Evolutionary conservation across 73 alveolate genomes (phyloP).

Genomic region (Paramecium sexaurelia): DNA sequence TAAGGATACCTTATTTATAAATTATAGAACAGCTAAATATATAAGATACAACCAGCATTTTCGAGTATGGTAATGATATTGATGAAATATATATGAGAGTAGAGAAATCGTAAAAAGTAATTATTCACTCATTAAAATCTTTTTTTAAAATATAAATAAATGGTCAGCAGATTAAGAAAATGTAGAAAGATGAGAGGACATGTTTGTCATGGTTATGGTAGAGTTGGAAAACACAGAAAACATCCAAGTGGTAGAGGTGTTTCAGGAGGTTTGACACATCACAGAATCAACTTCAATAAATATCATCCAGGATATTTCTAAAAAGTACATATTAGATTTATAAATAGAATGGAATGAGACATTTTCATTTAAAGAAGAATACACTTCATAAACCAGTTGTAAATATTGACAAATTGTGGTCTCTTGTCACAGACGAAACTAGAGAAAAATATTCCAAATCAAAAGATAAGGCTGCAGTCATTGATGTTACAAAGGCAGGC

Average conservation of each 20-base stretch:
- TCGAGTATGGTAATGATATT: neutral
- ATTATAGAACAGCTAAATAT: neutral
- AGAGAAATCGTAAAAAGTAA: neutral
- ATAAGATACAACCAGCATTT: neutral
- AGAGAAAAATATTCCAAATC: constrained; percentile 85
- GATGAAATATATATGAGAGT: neutral
- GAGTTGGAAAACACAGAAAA: constrained; percentile 98
- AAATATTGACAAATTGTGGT: constrained; percentile 93
- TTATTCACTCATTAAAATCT: constrained; percentile 26
- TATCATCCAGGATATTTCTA: constrained; percentile 99
- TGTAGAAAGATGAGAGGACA: constrained; percentile 98
- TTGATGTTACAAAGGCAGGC: constrained; percentile 98
- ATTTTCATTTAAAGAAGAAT: constrained; percentile 97
- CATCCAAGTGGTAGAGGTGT: constrained; percentile 99
- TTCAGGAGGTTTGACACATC: constrained; percentile 96
- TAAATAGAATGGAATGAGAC: constrained; percentile 90
- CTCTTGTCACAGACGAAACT: constrained; percentile 95
- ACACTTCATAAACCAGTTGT: constrained; percentile 88
- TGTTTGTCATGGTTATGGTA: constrained; percentile 95
- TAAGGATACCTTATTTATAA: neutral
- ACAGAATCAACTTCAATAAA: constrained; percentile 83
- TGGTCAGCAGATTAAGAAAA: constrained; percentile 90
- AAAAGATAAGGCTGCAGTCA: constrained; percentile 90
- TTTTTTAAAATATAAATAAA: constrained; percentile 54
- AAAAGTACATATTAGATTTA: constrained; percentile 71